Evolutionary conservation across 1,139 yeast species (phyloP), one percentile per base, ranked within the genome.

Genomic region (Diutina pseudorugosa): DNA sequence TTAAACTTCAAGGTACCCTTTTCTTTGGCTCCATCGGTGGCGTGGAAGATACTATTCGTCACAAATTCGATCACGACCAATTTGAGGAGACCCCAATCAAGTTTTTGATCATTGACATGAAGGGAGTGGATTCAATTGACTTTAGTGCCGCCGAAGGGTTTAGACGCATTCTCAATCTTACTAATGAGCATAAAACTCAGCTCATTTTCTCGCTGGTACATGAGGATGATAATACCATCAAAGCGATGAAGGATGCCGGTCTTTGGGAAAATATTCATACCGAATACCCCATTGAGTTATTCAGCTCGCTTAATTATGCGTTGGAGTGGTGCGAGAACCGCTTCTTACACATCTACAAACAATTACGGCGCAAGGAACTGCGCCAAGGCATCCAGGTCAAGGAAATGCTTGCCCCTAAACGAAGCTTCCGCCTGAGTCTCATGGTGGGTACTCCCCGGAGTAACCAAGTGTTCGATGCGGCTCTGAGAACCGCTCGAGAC

Each of bases 111-210:
- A 66, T 93, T 51, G 99, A 93, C 67, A 83, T 93, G 76, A 82
- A 84, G 57, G 82, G 85, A 43, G 96, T 93, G 27, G 71, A 74
- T 48, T 83, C 86, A 47, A 81, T 93, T 59, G 99, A 93, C 66
- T 93, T 87, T 61, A 86, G 96, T 43, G 98, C 98, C 0, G 96
- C 97, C 6, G 98, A 93, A 66, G 96, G 98, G 0, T 88, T 93
- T 65, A 82, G 91, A 59, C 75, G 97, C 59, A 85, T 94, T 57
- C 82, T 88, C 63, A 84, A 95, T 57, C 76, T 89, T 59, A 72
- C 90, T 20, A 80, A 80, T 56, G 83, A 85, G 23, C 84, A 81
- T 58, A 75, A 75, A 52, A 85, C 94, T 21, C 85, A 79, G 58
- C 70, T 93, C 63, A 77, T 91, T 27, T 76, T 93, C 47, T 84